phyloP scores from a whole-genome alignment of 306 rosid genomes.

The Gleditsia sinensis region DNA sequence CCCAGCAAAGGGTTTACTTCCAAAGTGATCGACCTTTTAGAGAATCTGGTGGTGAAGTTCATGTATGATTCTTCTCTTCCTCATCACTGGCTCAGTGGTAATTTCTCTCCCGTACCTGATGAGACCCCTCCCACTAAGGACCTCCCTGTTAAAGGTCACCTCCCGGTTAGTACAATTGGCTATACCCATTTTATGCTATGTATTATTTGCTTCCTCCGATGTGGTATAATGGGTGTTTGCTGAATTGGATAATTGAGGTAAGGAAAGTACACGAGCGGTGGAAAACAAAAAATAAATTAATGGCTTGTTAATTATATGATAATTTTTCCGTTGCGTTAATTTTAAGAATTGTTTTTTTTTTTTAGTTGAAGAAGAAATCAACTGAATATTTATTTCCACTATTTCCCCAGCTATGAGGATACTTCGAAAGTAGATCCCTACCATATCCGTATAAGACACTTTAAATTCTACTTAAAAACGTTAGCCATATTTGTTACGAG shows the following conservation, averaged over 20 bases:
- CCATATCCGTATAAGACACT: no score
- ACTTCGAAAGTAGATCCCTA: no score
- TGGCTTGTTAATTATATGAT: neutral
- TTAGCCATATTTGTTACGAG: no score
- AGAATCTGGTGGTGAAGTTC: conserved; percentile 71
- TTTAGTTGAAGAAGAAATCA: neutral
- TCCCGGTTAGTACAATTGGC: conserved; percentile 63
- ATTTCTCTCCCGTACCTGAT: conserved; percentile 73
- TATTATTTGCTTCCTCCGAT: neutral
- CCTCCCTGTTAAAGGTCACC: conserved; percentile 65
- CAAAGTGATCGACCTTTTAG: conserved; percentile 61
- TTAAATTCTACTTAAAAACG: no score
- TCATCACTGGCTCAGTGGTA: conserved; percentile 74
- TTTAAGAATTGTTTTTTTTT: neutral
- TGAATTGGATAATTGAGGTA: neutral
- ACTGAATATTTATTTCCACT: neutral
- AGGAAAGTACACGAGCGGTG: neutral
- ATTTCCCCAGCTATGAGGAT: no score
- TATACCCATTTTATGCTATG: neutral
- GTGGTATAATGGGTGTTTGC: neutral
- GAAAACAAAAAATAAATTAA: neutral
- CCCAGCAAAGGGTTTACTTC: conserved; percentile 68
- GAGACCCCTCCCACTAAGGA: conserved; percentile 82
- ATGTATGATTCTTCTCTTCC: conserved; percentile 66
- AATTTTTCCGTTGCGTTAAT: neutral